These are phyloP conservation scores for Cordyceps javanica DNA, from an alignment of 2,329 filamentous ascomycete genomes.

Conservation along the genomic window DNA sequence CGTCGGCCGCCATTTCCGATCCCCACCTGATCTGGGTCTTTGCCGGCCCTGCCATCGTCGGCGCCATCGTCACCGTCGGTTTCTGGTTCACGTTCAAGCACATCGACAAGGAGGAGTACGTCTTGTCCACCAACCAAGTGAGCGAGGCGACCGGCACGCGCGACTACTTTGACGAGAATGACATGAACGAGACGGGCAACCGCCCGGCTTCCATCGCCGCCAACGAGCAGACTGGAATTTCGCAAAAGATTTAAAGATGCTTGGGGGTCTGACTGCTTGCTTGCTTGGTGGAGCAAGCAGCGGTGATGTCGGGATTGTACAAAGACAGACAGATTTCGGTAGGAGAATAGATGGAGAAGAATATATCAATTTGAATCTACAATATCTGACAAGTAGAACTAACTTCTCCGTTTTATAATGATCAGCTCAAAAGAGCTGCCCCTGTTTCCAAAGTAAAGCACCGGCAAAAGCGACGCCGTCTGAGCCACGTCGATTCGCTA, in stretches of 20 bases:
- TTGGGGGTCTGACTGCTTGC: neutral
- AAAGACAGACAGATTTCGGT: neutral
- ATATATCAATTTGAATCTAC: conserved; percentile 5
- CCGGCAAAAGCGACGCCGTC: neutral
- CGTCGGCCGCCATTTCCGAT: conserved; percentile 40
- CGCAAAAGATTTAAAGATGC: neutral
- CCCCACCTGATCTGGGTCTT: conserved; percentile 46
- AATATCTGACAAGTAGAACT: neutral
- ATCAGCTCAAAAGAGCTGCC: neutral
- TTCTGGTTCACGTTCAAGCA: conserved; percentile 26
- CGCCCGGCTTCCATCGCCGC: conserved; percentile 6
- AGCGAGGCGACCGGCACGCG: conserved; percentile 17
- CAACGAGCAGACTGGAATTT: conserved; percentile 10
- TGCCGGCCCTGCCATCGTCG: conserved; percentile 40
- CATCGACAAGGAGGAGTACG: conserved; percentile 21
- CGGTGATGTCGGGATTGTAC: neutral
- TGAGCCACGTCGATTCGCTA: neutral
- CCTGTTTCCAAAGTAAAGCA: neutral
- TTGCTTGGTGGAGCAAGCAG: neutral
- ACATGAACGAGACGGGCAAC: conserved; percentile 10
- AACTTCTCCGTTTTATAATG: neutral
- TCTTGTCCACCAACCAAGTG: conserved; percentile 19
- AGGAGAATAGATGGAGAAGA: neutral
- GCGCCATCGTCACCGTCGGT: conserved; percentile 35
- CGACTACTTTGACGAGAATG: conserved; percentile 10